Base-by-base conservation (phyloP, 768 basidiomycete species). In the Lactarius psammicola region DNA sequence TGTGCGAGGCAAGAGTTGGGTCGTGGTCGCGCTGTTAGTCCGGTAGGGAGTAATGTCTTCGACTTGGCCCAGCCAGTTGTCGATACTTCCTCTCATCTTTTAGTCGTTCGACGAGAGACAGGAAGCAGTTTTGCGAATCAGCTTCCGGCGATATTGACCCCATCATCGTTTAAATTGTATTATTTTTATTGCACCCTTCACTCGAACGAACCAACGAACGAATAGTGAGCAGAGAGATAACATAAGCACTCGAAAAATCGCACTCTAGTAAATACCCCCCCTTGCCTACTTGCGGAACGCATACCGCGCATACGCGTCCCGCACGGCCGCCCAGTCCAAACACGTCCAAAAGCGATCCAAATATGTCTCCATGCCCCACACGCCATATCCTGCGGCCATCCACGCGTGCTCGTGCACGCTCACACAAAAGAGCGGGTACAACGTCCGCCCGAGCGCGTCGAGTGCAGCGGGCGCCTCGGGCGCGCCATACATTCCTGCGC, bases 291-390 rank as follows among this genome's bases (percentile, higher is more conserved):
- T 49, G 11, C 31, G 58, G 33, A 20, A 26, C 49, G 38, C 40
- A 7, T 34, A 59, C 30, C 26, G 31, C 49, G 36, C 36, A 60
- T 75, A 81, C 58, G 73, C 56, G 15, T 70, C 57, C 59, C 72
- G 73, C 66, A 90, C 84, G 72, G 83, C 85, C 44, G 76, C 71
- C 94, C 94, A 96, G 74, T 96, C 81, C 60, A 95, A 75, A 26
- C 88, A 89, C 11, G 79, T 80, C 92, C 93, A 96, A 77, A 95
- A 94, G 73, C 87, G 82, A 71, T 81, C 84, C 73, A 95, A 73
- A 82, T 93, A 96, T 70, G 83, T 83, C 74, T 95, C 92, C 76
- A 92, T 91, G 30, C 94, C 94, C 91, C 92, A 94, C 5, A 96
- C 84, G 5, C 94, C 94, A 69, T 89, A 94, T 44, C 90, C 91